Percentiles rank a stretch among this genome's conserved stretches.
Conservation (phyloP, 805 yeast genomes). For the Helenozyma rhizophorensis region DNA sequence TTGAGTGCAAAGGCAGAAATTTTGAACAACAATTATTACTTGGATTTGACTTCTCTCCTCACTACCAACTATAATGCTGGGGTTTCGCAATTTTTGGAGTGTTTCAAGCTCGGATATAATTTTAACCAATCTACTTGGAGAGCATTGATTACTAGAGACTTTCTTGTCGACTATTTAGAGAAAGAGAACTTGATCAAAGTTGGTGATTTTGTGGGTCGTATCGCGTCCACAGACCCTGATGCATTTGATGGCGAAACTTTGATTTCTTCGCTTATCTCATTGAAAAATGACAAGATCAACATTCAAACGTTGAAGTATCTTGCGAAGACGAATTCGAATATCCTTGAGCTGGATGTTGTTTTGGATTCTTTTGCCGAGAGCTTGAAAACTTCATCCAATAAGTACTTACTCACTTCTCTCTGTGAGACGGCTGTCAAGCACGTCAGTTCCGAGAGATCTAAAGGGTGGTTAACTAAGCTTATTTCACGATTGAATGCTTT, state of each 20-base stretch:
- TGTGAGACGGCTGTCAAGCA: constrained; percentile 8
- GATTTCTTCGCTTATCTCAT: no score
- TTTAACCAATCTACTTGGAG: constrained; percentile 31
- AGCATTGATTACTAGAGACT: constrained; percentile 25
- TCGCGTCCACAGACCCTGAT: no score
- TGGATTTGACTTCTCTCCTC: constrained; percentile 26
- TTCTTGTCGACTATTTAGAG: constrained; percentile 19
- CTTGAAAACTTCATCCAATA: constrained; percentile 14
- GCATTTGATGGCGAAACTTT: no score
- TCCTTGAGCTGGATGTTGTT: constrained; percentile 6
- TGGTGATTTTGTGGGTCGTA: constrained; percentile 19
- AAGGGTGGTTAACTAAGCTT: constrained; percentile 17
- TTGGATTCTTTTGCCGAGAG: constrained; percentile 5
- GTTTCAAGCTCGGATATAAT: constrained; percentile 26
- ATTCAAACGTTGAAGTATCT: constrained; percentile 20
- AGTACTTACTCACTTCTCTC: constrained; percentile 14
- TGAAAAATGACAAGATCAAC: constrained; percentile 23
- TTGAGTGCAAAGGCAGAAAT: no score
- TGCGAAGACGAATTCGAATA: constrained; percentile 2
- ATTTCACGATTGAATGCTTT: constrained; percentile 10
- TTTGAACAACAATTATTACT: constrained; percentile 7
- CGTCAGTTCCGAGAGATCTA: constrained; percentile 2
- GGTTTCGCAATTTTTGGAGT: constrained; percentile 19
- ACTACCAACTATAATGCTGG: constrained; percentile 26
- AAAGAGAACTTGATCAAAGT: constrained; percentile 13